Conservation (phyloP, 2,329 filamentous ascomycete species). For the Fusarium odoratissimum region DNA sequence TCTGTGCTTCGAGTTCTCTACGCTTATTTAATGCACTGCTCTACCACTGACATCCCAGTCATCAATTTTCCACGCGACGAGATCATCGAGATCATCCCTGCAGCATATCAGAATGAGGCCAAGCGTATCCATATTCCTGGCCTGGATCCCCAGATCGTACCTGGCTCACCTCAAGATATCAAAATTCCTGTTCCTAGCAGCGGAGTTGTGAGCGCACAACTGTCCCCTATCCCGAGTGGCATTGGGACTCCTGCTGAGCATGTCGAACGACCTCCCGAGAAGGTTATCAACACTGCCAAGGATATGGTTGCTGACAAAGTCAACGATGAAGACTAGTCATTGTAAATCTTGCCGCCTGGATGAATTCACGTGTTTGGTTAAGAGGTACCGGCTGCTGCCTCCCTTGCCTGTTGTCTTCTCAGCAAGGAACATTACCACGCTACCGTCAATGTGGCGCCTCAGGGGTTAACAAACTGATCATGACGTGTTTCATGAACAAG, state of each 20-base stretch:
- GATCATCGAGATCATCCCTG: conserved; percentile 98
- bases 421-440: not conserved
- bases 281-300: conserved; percentile 61
- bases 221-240: conserved; percentile 61
- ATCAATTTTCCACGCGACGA: conserved; percentile 95
- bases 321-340: conserved; percentile 61
- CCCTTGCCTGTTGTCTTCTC: not conserved
- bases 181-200: conserved; percentile 75
- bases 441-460: conserved; percentile 1
- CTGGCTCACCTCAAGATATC: conserved; percentile 83
- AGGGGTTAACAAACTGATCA: conserved; percentile 26
- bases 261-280: conserved; percentile 58
- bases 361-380: not conserved
- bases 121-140: conserved; percentile 88
- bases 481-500: conserved; percentile 33
- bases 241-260: conserved; percentile 60
- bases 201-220: conserved; percentile 49
- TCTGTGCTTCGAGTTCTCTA: conserved; percentile 97
- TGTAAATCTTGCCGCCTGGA: not conserved
- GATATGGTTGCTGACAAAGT: conserved; percentile 65
- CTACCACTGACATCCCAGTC: conserved; percentile 91
- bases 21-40: conserved; percentile 98
- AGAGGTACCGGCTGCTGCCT: not conserved
- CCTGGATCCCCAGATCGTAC: conserved; percentile 73
- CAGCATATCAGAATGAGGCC: conserved; percentile 96